phyloP scores from a whole-genome alignment of 495 filamentous ascomycete species.

The Talaromyces borbonicus region DNA sequence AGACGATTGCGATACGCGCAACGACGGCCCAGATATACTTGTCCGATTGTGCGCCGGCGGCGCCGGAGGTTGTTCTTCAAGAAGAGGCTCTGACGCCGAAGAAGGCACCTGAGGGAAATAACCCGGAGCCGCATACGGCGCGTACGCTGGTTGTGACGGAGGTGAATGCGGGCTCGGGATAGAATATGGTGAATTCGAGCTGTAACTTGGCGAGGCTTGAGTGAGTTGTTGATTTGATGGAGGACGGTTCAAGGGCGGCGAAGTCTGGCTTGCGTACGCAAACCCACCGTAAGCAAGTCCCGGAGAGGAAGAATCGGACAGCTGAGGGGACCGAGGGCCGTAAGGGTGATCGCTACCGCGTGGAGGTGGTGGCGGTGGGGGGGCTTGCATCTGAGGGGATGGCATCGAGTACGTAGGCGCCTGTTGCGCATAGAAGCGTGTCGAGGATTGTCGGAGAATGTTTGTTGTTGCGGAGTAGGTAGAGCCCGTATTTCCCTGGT shows the following conservation, averaged over 20 bases:
- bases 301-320: slow-evolving; percentile 12
- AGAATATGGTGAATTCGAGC: slow-evolving; percentile 17
- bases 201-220: slow-evolving; percentile 14
- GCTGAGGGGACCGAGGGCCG: slow-evolving; percentile 27
- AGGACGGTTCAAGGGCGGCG: slow-evolving; percentile 9
- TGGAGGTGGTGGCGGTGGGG: slow-evolving; percentile 36
- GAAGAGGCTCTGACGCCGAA: slow-evolving; percentile 14
- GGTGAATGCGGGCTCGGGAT: slow-evolving; percentile 13
- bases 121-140: slow-evolving; percentile 13
- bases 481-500: slow-evolving; percentile 28
- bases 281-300: slow-evolving; percentile 13
- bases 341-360: slow-evolving; percentile 40
- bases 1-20: slow-evolving; percentile 30
- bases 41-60: slow-evolving; percentile 35
- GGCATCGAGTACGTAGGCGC: slow-evolving; percentile 26
- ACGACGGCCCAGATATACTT: slow-evolving; percentile 26
- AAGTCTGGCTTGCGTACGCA: slow-evolving; percentile 8
- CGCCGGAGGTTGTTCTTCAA: slow-evolving; percentile 35
- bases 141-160: slow-evolving; percentile 17
- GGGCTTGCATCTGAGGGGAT: slow-evolving; percentile 20
- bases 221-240: slow-evolving; percentile 17
- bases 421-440: slow-evolving; percentile 13
- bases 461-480: slow-evolving; percentile 18
- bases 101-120: slow-evolving; percentile 21
- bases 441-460: slow-evolving; percentile 17